A percentile compares a stretch with the other conserved stretches of the same genome.
These are phyloP conservation scores for Emmonsiellopsis sp. DNA, from an alignment of 2,329 filamentous ascomycete genomes.

Conservation along the genomic window DNA sequence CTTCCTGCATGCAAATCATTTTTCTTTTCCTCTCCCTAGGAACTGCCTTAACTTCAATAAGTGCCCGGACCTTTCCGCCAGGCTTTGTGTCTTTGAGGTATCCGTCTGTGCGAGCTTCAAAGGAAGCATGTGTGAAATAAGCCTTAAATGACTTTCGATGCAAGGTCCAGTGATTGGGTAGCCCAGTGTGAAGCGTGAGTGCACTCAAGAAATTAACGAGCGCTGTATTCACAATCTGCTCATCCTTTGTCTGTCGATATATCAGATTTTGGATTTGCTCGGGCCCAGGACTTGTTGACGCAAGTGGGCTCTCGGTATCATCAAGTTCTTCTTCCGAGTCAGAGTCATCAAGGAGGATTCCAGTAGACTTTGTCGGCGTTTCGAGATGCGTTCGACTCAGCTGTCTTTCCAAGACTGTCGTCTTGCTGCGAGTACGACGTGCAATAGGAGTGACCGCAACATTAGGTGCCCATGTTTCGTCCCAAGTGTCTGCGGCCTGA, in stretches of 20 bases:
- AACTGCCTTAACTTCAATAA: conserved; percentile 1
- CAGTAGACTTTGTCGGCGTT: conserved; percentile 5
- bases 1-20: conserved; percentile 13
- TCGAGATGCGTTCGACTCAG: conserved; percentile 1
- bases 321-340: conserved; percentile 1
- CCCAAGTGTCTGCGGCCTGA: conserved; percentile 2
- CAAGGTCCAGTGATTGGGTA: conserved; percentile 9
- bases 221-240: conserved; percentile 16
- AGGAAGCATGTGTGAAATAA: conserved; percentile 5
- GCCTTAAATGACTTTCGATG: conserved; percentile 11
- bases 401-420: neutral
- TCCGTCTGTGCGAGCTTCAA: conserved; percentile 14
- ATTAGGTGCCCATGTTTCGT: conserved; percentile 1
- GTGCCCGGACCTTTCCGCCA: conserved; percentile 2
- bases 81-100: conserved; percentile 11
- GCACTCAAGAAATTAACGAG: conserved; percentile 13
- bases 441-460: conserved; percentile 5
- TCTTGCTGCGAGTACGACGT: conserved; percentile 2
- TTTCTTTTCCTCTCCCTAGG: neutral
- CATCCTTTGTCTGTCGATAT: conserved; percentile 11
- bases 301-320: conserved; percentile 1
- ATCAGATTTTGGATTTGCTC: conserved; percentile 7
- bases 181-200: conserved; percentile 7
- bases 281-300: conserved; percentile 4
- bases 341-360: neutral